Percentiles rank a stretch among this genome's conserved stretches.
phyloP scores from a whole-genome alignment of 1,284 basidiomycete species.

The Irpex sp. region DNA sequence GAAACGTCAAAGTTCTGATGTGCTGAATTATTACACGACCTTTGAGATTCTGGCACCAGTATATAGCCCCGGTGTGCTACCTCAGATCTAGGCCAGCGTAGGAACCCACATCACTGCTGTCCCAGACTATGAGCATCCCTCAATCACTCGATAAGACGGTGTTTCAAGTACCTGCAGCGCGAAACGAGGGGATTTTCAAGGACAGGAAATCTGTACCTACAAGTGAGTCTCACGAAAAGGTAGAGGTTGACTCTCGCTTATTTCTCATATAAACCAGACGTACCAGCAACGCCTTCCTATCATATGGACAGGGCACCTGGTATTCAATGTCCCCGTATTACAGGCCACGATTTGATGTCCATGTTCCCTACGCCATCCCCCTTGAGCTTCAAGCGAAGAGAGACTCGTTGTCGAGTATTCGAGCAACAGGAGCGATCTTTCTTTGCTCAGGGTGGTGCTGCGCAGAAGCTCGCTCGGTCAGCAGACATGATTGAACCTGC shows the following conservation, averaged over 20 bases:
- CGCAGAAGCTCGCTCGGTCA: background rate
- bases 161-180: too few species aligned
- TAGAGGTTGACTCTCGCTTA: background rate
- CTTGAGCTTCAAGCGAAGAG: background rate
- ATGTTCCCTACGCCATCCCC: conserved; percentile 7
- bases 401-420: conserved; percentile 5
- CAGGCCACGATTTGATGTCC: conserved; percentile 9
- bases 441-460: background rate
- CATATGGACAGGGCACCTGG: background rate
- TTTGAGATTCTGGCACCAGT: background rate
- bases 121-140: too few species aligned
- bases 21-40: background rate
- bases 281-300: background rate
- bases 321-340: background rate
- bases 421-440: conserved; percentile 8
- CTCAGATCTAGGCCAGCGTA: background rate
- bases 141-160: too few species aligned
- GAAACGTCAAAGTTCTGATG: background rate
- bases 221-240: background rate
- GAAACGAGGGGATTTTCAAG: background rate
- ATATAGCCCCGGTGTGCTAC: background rate
- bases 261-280: background rate
- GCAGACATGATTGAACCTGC: background rate
- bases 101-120: background rate
- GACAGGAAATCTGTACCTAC: background rate